These are phyloP conservation scores for Boletus speciosus DNA, from an alignment of 768 basidiomycete species.

Conservation along the genomic window DNA sequence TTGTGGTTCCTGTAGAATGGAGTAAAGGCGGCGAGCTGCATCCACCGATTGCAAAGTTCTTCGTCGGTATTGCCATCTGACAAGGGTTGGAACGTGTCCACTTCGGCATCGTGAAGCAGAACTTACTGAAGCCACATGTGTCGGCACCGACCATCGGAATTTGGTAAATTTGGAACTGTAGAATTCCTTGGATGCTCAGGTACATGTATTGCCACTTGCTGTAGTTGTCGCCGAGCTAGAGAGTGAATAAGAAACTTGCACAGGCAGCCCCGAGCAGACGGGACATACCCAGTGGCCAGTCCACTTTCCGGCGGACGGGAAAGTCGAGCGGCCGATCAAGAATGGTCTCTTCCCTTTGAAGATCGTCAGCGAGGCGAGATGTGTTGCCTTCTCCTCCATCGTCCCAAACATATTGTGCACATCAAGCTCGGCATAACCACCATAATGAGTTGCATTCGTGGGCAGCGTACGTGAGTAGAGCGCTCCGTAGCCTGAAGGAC, in stretches of 20 bases:
- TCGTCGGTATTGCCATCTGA: constrained; percentile 63
- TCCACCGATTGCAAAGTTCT: constrained; percentile 82
- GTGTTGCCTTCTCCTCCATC: constrained; percentile 67
- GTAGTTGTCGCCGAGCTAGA: constrained; percentile 71
- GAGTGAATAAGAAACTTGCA: background rate
- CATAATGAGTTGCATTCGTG: constrained; percentile 67
- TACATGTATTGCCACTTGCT: constrained; percentile 73
- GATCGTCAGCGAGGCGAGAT: constrained; percentile 53
- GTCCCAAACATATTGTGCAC: constrained; percentile 69
- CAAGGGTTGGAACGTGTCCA: background rate
- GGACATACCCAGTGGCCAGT: constrained; percentile 62
- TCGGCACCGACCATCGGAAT: constrained; percentile 85
- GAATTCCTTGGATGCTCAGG: constrained; percentile 66
- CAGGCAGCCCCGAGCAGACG: background rate
- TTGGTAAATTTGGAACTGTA: constrained; percentile 83
- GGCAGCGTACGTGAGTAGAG: constrained; percentile 57
- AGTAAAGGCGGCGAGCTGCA: constrained; percentile 78
- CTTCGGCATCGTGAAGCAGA: background rate
- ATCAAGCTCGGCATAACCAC: constrained; percentile 61
- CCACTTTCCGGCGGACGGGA: constrained; percentile 66
- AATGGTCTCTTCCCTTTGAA: constrained; percentile 64
- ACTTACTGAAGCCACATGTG: constrained; percentile 39
- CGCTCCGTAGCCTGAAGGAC: constrained; percentile 42
- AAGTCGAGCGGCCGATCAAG: constrained; percentile 66
- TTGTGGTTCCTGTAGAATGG: constrained; percentile 87